phyloP scores from a whole-genome alignment of 2,329 filamentous ascomycete genomes.

The Aspergillus versicolor region DNA sequence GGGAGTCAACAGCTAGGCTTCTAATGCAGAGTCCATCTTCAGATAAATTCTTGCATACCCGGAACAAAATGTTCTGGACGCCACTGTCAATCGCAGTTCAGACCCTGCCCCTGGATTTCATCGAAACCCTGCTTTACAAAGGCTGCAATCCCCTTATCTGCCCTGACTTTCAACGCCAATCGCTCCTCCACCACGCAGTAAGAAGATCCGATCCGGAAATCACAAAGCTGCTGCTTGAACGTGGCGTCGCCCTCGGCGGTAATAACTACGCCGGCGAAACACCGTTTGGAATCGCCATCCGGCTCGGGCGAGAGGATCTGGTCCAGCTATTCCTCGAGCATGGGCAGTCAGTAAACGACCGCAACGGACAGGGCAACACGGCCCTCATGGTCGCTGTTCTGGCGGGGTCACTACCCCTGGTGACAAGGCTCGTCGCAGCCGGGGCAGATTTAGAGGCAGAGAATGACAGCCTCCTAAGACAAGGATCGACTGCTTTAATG shows the following conservation, averaged over 20 bases:
- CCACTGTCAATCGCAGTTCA: not conserved
- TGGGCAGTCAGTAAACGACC: not conserved
- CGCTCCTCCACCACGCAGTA: not conserved
- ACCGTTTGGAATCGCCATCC: not conserved
- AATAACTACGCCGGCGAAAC: not conserved
- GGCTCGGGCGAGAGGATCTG: not conserved
- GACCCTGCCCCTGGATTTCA: not conserved
- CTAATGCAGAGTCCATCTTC: not conserved
- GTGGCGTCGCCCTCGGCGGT: accelerated
- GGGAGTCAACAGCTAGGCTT: not conserved
- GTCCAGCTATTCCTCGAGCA: not conserved
- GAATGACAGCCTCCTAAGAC: not conserved
- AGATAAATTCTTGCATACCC: not conserved
- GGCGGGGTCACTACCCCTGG: not conserved
- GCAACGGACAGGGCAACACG: not conserved
- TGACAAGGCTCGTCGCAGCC: not conserved
- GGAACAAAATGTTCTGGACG: not conserved
- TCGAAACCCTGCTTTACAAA: not conserved
- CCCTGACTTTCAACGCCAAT: not conserved
- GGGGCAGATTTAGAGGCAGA: not conserved
- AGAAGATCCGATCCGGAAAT: not conserved
- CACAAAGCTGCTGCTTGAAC: not conserved
- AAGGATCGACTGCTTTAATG: not conserved
- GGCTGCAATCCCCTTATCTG: not conserved
- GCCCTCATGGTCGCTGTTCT: not conserved